Percentiles rank a stretch among this genome's conserved stretches.
These are phyloP conservation scores for Diaporthe caulivora DNA, from an alignment of 2,329 filamentous ascomycete genomes.

Conservation along the genomic window DNA sequence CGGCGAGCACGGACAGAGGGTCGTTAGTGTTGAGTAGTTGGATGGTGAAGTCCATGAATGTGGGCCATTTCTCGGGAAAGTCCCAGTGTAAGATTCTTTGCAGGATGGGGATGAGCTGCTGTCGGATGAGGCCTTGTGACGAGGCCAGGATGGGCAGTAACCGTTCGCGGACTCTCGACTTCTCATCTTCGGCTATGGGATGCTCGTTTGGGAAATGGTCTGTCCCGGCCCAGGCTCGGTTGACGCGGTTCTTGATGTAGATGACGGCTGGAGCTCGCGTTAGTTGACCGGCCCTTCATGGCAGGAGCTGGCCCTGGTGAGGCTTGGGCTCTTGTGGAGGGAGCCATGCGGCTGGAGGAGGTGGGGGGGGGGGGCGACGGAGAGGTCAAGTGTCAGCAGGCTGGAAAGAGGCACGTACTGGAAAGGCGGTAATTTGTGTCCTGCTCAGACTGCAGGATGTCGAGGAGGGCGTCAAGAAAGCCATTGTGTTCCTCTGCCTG, in stretches of 20 bases:
- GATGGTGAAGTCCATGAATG: conserved; percentile 92
- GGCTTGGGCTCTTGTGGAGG: neutral
- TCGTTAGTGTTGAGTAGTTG: conserved; percentile 90
- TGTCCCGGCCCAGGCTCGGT: conserved; percentile 86
- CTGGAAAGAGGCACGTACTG: conserved; percentile 70
- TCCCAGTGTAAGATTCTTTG: conserved; percentile 97
- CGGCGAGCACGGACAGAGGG: conserved; percentile 88
- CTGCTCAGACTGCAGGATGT: conserved; percentile 90
- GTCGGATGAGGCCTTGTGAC: conserved; percentile 83
- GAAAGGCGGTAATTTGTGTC: conserved; percentile 87
- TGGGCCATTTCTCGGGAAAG: conserved; percentile 94
- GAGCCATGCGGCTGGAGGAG: conserved; percentile 36
- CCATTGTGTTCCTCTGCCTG: conserved; percentile 92
- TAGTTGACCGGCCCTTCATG: conserved; percentile 36
- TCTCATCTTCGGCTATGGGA: conserved; percentile 89
- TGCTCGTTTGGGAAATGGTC: conserved; percentile 81
- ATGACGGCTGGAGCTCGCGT: conserved; percentile 78
- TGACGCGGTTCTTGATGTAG: conserved; percentile 98
- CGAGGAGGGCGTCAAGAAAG: conserved; percentile 90
- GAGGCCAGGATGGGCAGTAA: conserved; percentile 89
- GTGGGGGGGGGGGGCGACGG: too few relatives aligned
- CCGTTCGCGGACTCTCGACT: conserved; percentile 86
- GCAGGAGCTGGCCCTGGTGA: conserved; percentile 5
- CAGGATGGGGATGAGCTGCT: conserved; percentile 92
- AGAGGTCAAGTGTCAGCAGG: conserved; percentile 42